Evolutionary conservation across 2,329 filamentous ascomycete genomes (phyloP).

Genomic region (Aspergillus sp.): DNA sequence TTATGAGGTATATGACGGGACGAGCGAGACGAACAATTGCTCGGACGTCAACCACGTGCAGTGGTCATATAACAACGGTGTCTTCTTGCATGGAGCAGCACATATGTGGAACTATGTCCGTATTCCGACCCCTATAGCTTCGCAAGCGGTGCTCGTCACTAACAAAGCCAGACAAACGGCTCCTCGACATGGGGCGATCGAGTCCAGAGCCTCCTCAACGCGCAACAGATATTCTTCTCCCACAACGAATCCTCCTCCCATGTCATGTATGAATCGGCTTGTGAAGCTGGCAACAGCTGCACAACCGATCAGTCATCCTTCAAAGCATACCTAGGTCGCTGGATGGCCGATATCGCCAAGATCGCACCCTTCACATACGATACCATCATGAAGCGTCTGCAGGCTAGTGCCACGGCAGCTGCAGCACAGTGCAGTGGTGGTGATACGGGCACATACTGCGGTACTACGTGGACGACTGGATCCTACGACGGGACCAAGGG

Average conservation of each 20-base stretch:
- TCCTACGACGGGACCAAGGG: slow-evolving; percentile 24
- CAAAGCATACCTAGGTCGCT: slow-evolving; percentile 55
- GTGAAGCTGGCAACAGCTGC: slow-evolving; percentile 46
- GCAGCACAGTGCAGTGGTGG: slow-evolving; percentile 14
- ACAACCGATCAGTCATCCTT: slow-evolving; percentile 53
- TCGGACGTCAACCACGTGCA: slow-evolving; percentile 40
- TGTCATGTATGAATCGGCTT: slow-evolving; percentile 50
- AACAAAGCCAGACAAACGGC: slow-evolving; percentile 21
- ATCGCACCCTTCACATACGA: slow-evolving; percentile 47
- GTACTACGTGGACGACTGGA: slow-evolving; percentile 29
- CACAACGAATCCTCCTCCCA: slow-evolving; percentile 20
- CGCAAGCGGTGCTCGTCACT: not conserved
- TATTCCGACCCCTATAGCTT: not conserved
- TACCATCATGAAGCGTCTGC: slow-evolving; percentile 42
- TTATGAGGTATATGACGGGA: slow-evolving; percentile 46
- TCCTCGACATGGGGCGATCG: slow-evolving; percentile 43
- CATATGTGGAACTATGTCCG: slow-evolving; percentile 46
- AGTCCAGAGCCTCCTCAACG: slow-evolving; percentile 48
- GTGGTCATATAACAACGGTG: slow-evolving; percentile 48
- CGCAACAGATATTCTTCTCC: slow-evolving; percentile 43
- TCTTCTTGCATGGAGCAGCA: slow-evolving; percentile 46
- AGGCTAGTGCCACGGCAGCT: slow-evolving; percentile 32
- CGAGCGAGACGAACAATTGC: slow-evolving; percentile 43
- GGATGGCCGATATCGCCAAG: slow-evolving; percentile 47
- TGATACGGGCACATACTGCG: slow-evolving; percentile 24